phyloP scores from a whole-genome alignment of 805 yeast species.

The Spathaspora sp. region DNA sequence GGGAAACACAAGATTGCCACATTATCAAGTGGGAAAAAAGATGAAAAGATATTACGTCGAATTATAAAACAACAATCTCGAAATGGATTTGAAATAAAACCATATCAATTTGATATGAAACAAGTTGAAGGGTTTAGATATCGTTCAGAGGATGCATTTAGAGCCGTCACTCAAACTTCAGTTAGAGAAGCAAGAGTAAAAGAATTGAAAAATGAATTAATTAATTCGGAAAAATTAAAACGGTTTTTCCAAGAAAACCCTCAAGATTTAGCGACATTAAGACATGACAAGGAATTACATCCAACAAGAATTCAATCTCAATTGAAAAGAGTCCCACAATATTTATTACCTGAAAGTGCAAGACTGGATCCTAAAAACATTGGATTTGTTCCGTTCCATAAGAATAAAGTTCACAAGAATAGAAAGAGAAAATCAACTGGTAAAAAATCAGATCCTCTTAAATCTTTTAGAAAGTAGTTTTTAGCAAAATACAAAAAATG shows the following conservation, averaged over 20 bases:
- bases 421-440: conserved; percentile 29
- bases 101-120: conserved; percentile 85
- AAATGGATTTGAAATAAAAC: conserved; percentile 70
- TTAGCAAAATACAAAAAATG: background rate
- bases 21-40: conserved; percentile 66
- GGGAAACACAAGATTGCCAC: conserved; percentile 86
- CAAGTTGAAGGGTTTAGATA: conserved; percentile 96
- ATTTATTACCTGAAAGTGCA: conserved; percentile 78
- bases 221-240: conserved; percentile 85
- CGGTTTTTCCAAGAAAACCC: conserved; percentile 97
- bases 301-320: conserved; percentile 80
- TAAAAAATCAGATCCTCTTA: conserved; percentile 61
- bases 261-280: conserved; percentile 79
- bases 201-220: conserved; percentile 81
- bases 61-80: conserved; percentile 74
- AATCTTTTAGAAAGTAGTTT: conserved; percentile 31
- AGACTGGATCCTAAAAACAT: conserved; percentile 51
- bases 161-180: conserved; percentile 87
- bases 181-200: conserved; percentile 90
- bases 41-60: conserved; percentile 79
- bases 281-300: conserved; percentile 89
- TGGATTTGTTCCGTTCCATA: conserved; percentile 74
- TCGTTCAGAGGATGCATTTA: conserved; percentile 94
- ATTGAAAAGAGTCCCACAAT: conserved; percentile 88
- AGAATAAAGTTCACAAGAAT: conserved; percentile 44